Evolutionary conservation across 176 grass and related monocot species (phyloP), one percentile per base, ranked within the genome.

Genomic region (Eleusine indica): DNA sequence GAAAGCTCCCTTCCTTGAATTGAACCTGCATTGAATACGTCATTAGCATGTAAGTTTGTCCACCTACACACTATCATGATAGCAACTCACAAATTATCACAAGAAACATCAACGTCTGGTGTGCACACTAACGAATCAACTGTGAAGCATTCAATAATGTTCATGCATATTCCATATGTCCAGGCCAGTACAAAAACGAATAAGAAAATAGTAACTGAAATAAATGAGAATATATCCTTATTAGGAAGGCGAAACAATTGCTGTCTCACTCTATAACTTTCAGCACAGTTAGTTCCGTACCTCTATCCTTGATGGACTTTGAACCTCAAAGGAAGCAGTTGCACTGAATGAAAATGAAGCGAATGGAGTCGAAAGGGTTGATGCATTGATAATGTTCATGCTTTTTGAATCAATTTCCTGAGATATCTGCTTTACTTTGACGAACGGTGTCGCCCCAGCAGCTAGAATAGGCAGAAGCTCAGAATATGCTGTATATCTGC

Each of bases 401-500:
- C 32, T 85, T 76, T 88, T 92, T 2, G 77, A 81, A 70, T 94
- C 84, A 10, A 98, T 92, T 89, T 90, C 80, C 83, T 98, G 96
- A 14, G 91, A 93, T 90, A 98, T 98, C 80, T 86, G 81, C 54
- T 98, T 88, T 62, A 98, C 87, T 88, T 92, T 98, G 56, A 93
- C 71, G 2, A 96, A 90, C 18, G 96, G 96, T 53, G 83, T 92
- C 44, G 83, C 84, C 42, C 96, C 96, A 15, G 80, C 85, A 40
- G 84, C 89, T 68, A 98, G 84, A 89, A 98, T 90, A 70, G 93
- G 96, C 70, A 98, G 76, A 48, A 96, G 91, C 71, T 96, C 93
- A 44, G 96, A 98, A 82, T 92, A 98, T 43, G 91, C 89, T 4
- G 96, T 98, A 83, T 94, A 98, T 86, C 96, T 98, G 89, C 74